A percentile compares a stretch with the other conserved stretches of the same genome.
phyloP scores from a whole-genome alignment of 1,284 basidiomycete genomes.

The Boletus semigastroideus region DNA sequence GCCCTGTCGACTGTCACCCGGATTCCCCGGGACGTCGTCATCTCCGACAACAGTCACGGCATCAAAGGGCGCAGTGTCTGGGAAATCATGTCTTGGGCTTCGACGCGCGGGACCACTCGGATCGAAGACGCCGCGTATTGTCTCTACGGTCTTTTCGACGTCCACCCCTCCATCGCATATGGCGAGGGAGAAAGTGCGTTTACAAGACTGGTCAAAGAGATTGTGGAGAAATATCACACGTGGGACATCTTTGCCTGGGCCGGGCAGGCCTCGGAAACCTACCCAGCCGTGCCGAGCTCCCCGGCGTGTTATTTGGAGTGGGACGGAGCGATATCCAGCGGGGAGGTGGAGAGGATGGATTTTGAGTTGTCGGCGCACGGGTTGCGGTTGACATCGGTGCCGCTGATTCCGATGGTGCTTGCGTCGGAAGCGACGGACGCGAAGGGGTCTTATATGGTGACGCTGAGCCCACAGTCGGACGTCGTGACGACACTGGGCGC shows the following conservation, averaged over 20 bases:
- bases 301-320: conserved; percentile 24
- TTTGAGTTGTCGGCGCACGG: conserved; percentile 17
- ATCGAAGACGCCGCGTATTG: conserved; percentile 26
- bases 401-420: conserved; percentile 21
- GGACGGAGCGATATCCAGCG: conserved; percentile 10
- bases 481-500: neutral
- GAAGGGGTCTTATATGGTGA: conserved; percentile 11
- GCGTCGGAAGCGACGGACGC: neutral
- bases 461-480: conserved; percentile 1
- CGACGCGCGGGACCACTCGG: conserved; percentile 22
- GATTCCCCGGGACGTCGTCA: conserved; percentile 17
- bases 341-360: conserved; percentile 10
- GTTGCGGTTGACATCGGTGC: conserved; percentile 22
- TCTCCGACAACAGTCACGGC: conserved; percentile 22
- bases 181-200: conserved; percentile 28
- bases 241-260: conserved; percentile 29
- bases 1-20: conserved; percentile 17
- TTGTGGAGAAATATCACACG: conserved; percentile 2
- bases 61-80: conserved; percentile 16
- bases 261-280: conserved; percentile 15
- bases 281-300: conserved; percentile 16
- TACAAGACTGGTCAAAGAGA: conserved; percentile 17
- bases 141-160: conserved; percentile 22
- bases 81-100: conserved; percentile 31
- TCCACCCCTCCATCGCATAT: conserved; percentile 17